Percentiles rank a stretch among this genome's conserved stretches.
These are phyloP conservation scores for Monarda citriodora DNA, from an alignment of 305 asterid species.

Conservation along the genomic window DNA sequence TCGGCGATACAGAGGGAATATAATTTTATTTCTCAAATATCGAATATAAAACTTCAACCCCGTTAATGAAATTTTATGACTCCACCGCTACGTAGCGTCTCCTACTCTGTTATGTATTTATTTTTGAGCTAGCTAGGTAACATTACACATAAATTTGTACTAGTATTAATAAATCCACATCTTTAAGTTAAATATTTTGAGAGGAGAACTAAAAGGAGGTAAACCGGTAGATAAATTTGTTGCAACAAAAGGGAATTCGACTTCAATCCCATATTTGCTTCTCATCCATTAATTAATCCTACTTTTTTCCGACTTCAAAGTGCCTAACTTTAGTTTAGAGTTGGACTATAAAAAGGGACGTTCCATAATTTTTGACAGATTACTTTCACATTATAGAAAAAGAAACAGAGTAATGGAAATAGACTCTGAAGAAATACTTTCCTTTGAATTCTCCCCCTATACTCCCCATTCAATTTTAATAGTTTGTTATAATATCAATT, in stretches of 20 bases:
- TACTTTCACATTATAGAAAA: neutral
- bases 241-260: constrained; percentile 2
- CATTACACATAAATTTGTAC: too few relatives aligned
- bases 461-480: constrained; percentile 1
- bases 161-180: too few relatives aligned
- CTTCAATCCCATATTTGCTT: constrained; percentile 7
- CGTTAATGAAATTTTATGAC: too few relatives aligned
- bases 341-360: constrained; percentile 1
- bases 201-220: constrained; percentile 3
- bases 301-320: constrained; percentile 17
- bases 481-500: neutral
- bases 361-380: neutral
- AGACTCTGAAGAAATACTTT: too few relatives aligned
- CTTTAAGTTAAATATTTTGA: too few relatives aligned
- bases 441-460: neutral
- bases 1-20: too few relatives aligned
- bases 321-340: constrained; percentile 6
- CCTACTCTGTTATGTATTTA: too few relatives aligned
- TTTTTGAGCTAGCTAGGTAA: too few relatives aligned
- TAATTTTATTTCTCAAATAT: too few relatives aligned
- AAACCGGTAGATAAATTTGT: neutral
- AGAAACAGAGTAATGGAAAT: neutral
- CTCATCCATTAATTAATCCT: constrained; percentile 11
- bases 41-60: too few relatives aligned
- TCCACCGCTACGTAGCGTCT: too few relatives aligned